Base-by-base conservation (phyloP, 1,284 basidiomycete species). In the Cutaneotrichosporon arboriforme region DNA sequence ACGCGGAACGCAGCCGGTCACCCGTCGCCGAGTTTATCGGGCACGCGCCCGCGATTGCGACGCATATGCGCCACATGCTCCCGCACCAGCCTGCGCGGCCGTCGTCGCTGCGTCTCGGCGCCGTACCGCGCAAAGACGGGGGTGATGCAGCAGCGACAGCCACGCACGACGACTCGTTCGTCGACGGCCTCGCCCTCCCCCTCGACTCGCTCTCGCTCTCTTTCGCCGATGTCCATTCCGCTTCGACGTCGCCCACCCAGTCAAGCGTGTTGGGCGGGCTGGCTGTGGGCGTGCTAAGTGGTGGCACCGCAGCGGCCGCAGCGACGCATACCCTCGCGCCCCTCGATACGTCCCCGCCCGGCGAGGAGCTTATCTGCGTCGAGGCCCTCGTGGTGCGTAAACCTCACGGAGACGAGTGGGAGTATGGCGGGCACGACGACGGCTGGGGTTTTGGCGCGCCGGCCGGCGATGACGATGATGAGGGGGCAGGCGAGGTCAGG, bases 381-480 rank as follows among this genome's bases (percentile, higher is more conserved):
- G 74, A 76, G 55, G 74, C 71, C 15, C 52, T 76, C 8, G 71
- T 76, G 9, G 70, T 76, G 37, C 55, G 72, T 13, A 76, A 76
- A 51, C 50, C 59, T 15, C 60, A 64, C 41, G 55, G 47, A 4
- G 49, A 52, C 34, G 64, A 67, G 37, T 61, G 57, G 49, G 59
- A 39, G 46, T 54, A 51, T 35, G 52, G 43, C 26, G 61, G 56
- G 3, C 59, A 62, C 22, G 61, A 63, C 9, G 61, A 58, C 17
- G 62, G 59, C 58, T 61, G 60, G 49, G 52, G 65, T 61, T 60
- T 54, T 67, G 52, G 72, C 62, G 12, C 61, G 56, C 52, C 58
- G 33, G 18, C 31, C 14, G 46, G 33, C 42, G 42, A 44, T n/a
- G 26, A 2, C 42, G 42, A 44, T 12, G 22, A 21, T 10, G 43